Conservation (phyloP, 495 filamentous ascomycete genomes). For the Penicillium chermesinum region DNA sequence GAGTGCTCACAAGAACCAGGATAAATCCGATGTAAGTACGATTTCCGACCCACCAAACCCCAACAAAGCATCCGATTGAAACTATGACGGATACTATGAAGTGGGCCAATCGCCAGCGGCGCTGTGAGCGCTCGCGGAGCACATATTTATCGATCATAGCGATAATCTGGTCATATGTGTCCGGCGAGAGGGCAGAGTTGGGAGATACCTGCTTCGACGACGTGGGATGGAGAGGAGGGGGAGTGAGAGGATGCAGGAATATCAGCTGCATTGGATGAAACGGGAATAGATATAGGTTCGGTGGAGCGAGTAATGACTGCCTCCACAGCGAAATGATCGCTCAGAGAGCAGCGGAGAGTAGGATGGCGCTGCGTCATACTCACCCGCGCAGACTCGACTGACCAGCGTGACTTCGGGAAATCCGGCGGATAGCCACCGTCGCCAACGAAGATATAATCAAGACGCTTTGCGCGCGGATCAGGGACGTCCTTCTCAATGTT, state of each 20-base stretch:
- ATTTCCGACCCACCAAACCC: constrained; percentile 75
- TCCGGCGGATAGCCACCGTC: constrained; percentile 33
- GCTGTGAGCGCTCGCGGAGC: constrained; percentile 63
- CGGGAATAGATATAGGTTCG: background rate
- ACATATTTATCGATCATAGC: constrained; percentile 60
- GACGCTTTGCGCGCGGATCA: constrained; percentile 71
- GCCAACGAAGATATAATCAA: constrained; percentile 91
- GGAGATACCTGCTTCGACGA: constrained; percentile 18
- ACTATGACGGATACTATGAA: constrained; percentile 62
- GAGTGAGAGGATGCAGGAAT: too few relatives aligned
- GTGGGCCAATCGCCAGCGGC: constrained; percentile 62
- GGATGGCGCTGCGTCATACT: constrained; percentile 84
- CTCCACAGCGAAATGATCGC: constrained; percentile 84
- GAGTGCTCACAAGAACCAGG: constrained; percentile 68
- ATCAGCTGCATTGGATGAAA: too few relatives aligned
- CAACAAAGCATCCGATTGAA: constrained; percentile 66
- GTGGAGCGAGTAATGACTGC: constrained; percentile 34
- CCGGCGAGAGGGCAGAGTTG: constrained; percentile 38
- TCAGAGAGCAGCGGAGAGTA: constrained; percentile 72
- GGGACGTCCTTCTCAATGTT: constrained; percentile 51
- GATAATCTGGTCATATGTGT: constrained; percentile 69
- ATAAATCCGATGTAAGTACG: constrained; percentile 73
- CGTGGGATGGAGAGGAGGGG: constrained; percentile 15
- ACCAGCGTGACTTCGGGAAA: constrained; percentile 49
- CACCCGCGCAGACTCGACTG: constrained; percentile 61